Conservation (phyloP, 352 stramenopile species). For the Phytophthora rubi region DNA sequence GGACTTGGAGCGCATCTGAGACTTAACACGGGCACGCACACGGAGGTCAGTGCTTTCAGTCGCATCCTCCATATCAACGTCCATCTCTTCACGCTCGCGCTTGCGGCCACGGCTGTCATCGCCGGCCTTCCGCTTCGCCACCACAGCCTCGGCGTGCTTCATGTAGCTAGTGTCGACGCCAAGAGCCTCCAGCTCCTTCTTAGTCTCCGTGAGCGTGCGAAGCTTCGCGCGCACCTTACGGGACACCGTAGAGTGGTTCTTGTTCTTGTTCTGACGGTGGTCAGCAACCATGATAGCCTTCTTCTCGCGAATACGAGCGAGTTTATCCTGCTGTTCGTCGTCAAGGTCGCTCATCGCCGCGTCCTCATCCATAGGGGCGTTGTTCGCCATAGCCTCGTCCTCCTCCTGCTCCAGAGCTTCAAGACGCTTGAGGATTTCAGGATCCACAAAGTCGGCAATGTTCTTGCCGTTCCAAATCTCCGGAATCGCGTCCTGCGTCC, state of each 20-base stretch:
- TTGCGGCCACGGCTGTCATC: slow-evolving; percentile 88
- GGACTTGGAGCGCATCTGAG: slow-evolving; percentile 74
- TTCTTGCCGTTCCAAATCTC: slow-evolving; percentile 99
- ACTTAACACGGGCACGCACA: slow-evolving; percentile 78
- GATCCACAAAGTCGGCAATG: slow-evolving; percentile 99
- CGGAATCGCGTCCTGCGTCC: slow-evolving; percentile 97
- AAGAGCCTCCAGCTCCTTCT: slow-evolving; percentile 91
- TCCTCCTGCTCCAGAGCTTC: slow-evolving; percentile 97
- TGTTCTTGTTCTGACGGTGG: slow-evolving; percentile 95
- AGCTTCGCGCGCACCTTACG: slow-evolving; percentile 87
- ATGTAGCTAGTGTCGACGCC: slow-evolving; percentile 93
- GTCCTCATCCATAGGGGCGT: slow-evolving; percentile 89
- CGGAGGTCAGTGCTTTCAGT: slow-evolving; percentile 77
- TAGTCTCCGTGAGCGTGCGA: slow-evolving; percentile 79
- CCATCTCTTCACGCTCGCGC: slow-evolving; percentile 82
- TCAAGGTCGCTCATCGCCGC: slow-evolving; percentile 93
- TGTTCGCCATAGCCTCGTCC: slow-evolving; percentile 94
- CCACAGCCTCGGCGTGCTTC: slow-evolving; percentile 84
- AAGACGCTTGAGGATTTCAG: slow-evolving; percentile 97
- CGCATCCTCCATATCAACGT: slow-evolving; percentile 90
- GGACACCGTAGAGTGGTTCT: slow-evolving; percentile 92
- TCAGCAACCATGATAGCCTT: slow-evolving; percentile 85
- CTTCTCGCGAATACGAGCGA: slow-evolving; percentile 83
- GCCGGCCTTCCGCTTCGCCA: slow-evolving; percentile 66
- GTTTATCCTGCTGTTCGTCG: slow-evolving; percentile 95